These are phyloP conservation scores for Priceomyces carsonii DNA, from an alignment of 805 yeast species.

Conservation along the genomic window DNA sequence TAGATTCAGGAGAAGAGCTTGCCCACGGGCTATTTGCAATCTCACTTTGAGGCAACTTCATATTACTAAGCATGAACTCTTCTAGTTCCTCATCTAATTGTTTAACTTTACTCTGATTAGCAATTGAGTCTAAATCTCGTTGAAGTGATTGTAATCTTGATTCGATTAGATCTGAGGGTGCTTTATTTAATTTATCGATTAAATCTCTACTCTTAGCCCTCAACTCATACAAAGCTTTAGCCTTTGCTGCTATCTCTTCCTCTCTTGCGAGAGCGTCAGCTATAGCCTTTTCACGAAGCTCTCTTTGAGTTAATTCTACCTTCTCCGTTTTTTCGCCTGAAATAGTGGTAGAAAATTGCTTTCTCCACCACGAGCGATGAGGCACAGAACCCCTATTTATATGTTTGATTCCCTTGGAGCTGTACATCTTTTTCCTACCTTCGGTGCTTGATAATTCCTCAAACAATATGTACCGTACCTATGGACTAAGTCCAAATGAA, in stretches of 20 bases:
- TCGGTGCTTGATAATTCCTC: no score
- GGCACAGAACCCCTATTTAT: neutral
- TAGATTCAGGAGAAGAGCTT: neutral
- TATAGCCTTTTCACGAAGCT: conserved; percentile 39
- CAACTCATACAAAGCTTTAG: conserved; percentile 35
- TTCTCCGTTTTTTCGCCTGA: conserved; percentile 1
- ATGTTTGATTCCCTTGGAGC: no score
- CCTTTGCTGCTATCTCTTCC: conserved; percentile 37
- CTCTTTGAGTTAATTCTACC: conserved; percentile 22
- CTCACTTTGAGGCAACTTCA: conserved; percentile 33
- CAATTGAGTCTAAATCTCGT: conserved; percentile 26
- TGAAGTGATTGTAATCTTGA: conserved; percentile 31
- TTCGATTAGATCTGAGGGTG: conserved; percentile 31
- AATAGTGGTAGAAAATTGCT: neutral
- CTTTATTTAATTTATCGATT: conserved; percentile 33
- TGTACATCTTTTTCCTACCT: no score
- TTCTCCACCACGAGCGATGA: neutral
- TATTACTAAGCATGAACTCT: conserved; percentile 33
- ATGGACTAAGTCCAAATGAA: no score
- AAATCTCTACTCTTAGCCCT: conserved; percentile 24
- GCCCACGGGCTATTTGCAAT: conserved; percentile 37
- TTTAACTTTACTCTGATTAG: conserved; percentile 30
- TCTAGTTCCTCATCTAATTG: conserved; percentile 43
- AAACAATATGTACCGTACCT: no score
- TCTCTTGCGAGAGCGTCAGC: conserved; percentile 46